These are phyloP conservation scores for Hyphopichia burtonii DNA, from an alignment of 1,139 yeast genomes.

Conservation along the genomic window DNA sequence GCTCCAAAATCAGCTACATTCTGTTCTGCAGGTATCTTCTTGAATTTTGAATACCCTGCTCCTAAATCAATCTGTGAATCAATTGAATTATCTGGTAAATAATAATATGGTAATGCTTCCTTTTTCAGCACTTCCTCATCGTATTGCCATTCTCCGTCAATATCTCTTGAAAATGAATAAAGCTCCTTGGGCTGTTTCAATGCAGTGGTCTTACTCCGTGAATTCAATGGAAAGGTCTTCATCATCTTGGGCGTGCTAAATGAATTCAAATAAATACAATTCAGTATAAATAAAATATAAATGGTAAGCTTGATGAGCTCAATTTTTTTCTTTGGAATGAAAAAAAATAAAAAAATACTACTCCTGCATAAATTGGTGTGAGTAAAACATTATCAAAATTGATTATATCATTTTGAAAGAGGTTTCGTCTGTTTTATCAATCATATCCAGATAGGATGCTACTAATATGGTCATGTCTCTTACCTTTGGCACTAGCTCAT, in stretches of 20 bases:
- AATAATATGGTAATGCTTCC: slow-evolving; percentile 57
- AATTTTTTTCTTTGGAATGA: too few species aligned
- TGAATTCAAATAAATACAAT: too few species aligned
- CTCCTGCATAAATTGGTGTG: too few species aligned
- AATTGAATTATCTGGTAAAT: slow-evolving; percentile 68
- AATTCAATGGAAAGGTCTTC: slow-evolving; percentile 42
- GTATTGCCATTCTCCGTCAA: slow-evolving; percentile 42
- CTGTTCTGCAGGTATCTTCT: slow-evolving; percentile 52
- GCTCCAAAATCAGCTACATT: slow-evolving; percentile 57
- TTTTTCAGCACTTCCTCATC: slow-evolving; percentile 49
- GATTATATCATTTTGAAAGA: too few species aligned
- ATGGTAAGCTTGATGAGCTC: too few species aligned
- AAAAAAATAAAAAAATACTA: too few species aligned
- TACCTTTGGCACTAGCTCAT: background rate
- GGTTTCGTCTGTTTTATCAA: too few species aligned
- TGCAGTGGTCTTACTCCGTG: slow-evolving; percentile 53
- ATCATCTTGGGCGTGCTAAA: slow-evolving; percentile 18
- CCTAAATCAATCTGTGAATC: slow-evolving; percentile 57
- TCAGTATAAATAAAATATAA: too few species aligned
- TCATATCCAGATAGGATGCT: too few species aligned
- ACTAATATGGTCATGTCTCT: background rate
- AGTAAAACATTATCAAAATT: too few species aligned
- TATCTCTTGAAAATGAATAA: slow-evolving; percentile 55
- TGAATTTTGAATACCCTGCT: slow-evolving; percentile 61
- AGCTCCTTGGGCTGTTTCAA: slow-evolving; percentile 76